A percentile compares a stretch with the other conserved stretches of the same genome.
phyloP scores from a whole-genome alignment of 495 filamentous ascomycete species.

The Podospora appendiculata region DNA sequence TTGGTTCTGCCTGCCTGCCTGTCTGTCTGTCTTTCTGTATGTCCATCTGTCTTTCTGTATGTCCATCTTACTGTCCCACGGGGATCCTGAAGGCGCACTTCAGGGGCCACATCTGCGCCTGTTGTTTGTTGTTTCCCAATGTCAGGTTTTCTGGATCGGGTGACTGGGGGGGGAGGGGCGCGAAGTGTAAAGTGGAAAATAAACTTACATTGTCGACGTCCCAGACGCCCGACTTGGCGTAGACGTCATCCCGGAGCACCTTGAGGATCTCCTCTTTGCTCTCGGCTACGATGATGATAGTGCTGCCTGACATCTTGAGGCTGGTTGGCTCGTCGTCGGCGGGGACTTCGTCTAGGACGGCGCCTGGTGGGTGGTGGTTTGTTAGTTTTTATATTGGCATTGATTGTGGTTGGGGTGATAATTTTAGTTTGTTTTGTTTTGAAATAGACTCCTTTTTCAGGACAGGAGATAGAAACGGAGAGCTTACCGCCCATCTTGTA shows the following conservation, averaged over 20 bases:
- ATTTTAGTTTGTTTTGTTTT: neutral
- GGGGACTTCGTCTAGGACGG: conserved; percentile 59
- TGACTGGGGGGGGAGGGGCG: too few species aligned
- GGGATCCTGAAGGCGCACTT: conserved; percentile 35
- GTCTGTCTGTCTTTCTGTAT: neutral
- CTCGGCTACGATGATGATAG: conserved; percentile 54
- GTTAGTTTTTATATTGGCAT: neutral
- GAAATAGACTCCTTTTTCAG: neutral
- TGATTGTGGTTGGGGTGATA: neutral
- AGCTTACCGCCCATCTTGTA: conserved; percentile 50
- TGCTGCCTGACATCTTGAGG: conserved; percentile 62
- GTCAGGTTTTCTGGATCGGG: neutral
- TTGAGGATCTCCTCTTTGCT: conserved; percentile 62
- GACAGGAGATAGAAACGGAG: too few species aligned
- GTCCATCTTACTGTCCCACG: conserved; percentile 7
- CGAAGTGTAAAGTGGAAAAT: neutral
- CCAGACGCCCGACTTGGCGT: conserved; percentile 67
- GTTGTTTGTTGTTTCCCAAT: neutral
- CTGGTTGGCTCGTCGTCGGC: conserved; percentile 48
- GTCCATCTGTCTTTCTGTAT: too few species aligned
- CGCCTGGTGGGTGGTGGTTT: conserved; percentile 42
- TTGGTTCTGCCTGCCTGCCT: neutral
- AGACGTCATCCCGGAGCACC: conserved; percentile 64
- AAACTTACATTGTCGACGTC: conserved; percentile 62
- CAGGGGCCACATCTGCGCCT: conserved; percentile 36